Conservation (phyloP, 148 eudicot species). For the Selenicereus undatus region DNA sequence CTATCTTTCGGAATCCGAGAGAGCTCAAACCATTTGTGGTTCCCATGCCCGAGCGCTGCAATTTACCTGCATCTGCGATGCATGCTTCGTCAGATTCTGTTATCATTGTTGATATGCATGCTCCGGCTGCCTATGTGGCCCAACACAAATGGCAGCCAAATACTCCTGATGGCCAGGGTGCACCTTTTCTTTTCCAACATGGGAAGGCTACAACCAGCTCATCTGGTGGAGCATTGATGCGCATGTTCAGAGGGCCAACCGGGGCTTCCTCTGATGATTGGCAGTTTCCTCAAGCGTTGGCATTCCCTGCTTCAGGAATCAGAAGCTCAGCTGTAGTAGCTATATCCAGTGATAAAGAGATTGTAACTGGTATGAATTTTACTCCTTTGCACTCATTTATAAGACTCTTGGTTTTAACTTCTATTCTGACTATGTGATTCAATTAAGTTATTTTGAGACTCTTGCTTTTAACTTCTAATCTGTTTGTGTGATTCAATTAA, state of each 20-base stretch:
- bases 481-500: no score
- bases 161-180: constrained; percentile 92
- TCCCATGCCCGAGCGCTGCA: constrained; percentile 85
- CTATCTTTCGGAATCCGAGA: constrained; percentile 86
- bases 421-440: neutral
- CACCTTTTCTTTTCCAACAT: constrained; percentile 91
- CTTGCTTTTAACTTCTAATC: no score
- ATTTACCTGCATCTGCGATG: constrained; percentile 94
- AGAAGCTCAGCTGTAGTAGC: constrained; percentile 77
- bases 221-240: constrained; percentile 77
- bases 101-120: constrained; percentile 70
- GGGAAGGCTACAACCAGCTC: constrained; percentile 60
- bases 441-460: neutral
- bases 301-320: constrained; percentile 81
- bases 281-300: constrained; percentile 90
- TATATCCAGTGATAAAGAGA: constrained; percentile 72
- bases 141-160: constrained; percentile 99
- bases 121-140: constrained; percentile 91
- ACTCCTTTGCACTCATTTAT: neutral
- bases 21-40: constrained; percentile 71
- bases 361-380: constrained; percentile 66
- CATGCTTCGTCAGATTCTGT: constrained; percentile 83
- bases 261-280: constrained; percentile 57
- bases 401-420: neutral
- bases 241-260: constrained; percentile 81